Evolutionary conservation across 352 stramenopile species (phyloP).

Genomic region (Phytophthora hibernalis): DNA sequence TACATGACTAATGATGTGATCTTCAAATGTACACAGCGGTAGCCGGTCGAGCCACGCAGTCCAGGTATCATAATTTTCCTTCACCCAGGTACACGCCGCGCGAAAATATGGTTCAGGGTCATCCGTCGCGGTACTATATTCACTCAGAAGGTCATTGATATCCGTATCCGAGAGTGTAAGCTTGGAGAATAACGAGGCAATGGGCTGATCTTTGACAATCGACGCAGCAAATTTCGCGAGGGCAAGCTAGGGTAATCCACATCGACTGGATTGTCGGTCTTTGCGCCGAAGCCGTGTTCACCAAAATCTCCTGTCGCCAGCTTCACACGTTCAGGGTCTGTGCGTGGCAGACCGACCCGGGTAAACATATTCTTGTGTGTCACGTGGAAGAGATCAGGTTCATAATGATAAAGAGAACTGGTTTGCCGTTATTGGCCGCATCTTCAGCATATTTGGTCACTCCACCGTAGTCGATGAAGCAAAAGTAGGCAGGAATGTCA

Average conservation of each 20-base stretch:
- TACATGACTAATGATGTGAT: conserved; percentile 27
- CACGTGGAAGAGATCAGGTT: conserved; percentile 60
- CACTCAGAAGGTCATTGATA: conserved; percentile 44
- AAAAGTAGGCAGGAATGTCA: conserved; percentile 64
- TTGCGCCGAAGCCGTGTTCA: conserved; percentile 52
- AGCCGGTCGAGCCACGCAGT: conserved; percentile 37
- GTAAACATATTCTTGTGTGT: conserved; percentile 43
- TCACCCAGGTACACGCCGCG: conserved; percentile 44
- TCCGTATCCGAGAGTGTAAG: conserved; percentile 42
- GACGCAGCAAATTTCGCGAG: conserved; percentile 48
- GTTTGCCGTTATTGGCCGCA: conserved; percentile 19
- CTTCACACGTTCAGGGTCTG: conserved; percentile 39
- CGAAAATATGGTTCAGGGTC: conserved; percentile 43
- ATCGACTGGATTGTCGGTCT: conserved; percentile 51
- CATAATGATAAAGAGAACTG: conserved; percentile 58
- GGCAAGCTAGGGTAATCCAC: conserved; percentile 48
- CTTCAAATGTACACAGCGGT: conserved; percentile 38
- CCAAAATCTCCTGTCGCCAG: conserved; percentile 42
- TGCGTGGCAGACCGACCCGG: conserved; percentile 44
- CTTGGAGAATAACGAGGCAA: conserved; percentile 38
- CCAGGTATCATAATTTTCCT: conserved; percentile 43
- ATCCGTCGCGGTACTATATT: conserved; percentile 25
- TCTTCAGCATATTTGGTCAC: conserved; percentile 44
- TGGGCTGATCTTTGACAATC: conserved; percentile 28
- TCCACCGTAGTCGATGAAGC: conserved; percentile 55